Base-by-base conservation (phyloP, 352 stramenopile species). In the Phytophthora palmivora region DNA sequence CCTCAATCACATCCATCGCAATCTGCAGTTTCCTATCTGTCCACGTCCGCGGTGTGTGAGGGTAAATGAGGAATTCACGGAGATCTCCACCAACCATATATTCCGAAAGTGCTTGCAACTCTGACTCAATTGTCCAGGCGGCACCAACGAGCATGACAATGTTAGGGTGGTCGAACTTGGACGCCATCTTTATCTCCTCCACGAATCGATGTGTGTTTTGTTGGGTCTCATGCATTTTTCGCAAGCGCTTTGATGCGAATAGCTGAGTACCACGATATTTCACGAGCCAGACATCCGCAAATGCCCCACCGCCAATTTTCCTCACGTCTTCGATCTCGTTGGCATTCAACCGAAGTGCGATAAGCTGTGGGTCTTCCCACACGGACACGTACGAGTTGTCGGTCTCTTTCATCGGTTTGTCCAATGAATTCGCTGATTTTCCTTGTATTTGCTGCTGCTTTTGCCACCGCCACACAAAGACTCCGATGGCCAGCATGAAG, bases 81-180 rank as follows among this genome's bases (percentile, higher is more conserved):
- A 89, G 22, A 41, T 89, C 78, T 37, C 79, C 73, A 24, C 72
- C 67, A 8, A 79, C 73, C 78, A 87, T 82, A 54, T 80, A 86
- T 65, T 89, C 78, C 14, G 78, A 82, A 2, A 89, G 36, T 4
- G 73, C 79, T 36, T 84, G 72, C 0, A 89, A 22, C 30, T 86
- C 75, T 12, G 66, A 63, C 26, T 72, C 51, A 30, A 65, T 61
- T 3, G 62, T 81, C 78, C 78, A 88, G 19, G 74, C 68, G 6
- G 70, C 74, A 24, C 78, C 78, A 19, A 86, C 48, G 19, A 85
- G 67, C 42, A 57, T 37, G 6, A 84, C 73, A 16, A 88, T 49
- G 30, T 66, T 76, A 5, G 67, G 70, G 30, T 84, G 78, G 41
- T 78, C 62, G 38, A 85, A 70, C 24, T 63, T 72, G 14, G 67